Evolutionary conservation across 2,329 filamentous ascomycete species (phyloP).

Genomic region (Raffaelea albimanens): DNA sequence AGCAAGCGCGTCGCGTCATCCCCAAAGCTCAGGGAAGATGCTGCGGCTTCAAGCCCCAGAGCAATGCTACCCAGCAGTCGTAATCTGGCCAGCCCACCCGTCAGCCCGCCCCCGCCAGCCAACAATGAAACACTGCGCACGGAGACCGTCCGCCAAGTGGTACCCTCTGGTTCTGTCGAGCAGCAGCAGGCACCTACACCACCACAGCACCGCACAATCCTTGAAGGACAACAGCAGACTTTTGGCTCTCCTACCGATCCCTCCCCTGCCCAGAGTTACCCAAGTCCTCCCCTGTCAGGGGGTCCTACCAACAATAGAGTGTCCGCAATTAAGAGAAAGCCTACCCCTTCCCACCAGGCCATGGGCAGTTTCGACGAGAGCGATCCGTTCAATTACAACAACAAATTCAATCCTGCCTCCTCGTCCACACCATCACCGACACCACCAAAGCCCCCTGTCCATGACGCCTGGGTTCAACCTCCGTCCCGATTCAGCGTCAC

Average conservation of each 20-base stretch:
- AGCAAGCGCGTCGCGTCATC: conserved; percentile 27
- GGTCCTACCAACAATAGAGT: conserved; percentile 11
- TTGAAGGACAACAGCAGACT: not conserved
- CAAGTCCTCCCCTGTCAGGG: conserved; percentile 28
- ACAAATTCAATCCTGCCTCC: not conserved
- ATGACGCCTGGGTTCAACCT: conserved; percentile 34
- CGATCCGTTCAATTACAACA: conserved; percentile 16
- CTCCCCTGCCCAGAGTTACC: conserved; percentile 19
- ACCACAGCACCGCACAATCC: conserved; percentile 13
- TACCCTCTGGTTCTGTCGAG: conserved; percentile 24
- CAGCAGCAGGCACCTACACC: conserved; percentile 11
- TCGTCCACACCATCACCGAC: not conserved
- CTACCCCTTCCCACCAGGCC: conserved; percentile 5
- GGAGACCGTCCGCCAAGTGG: conserved; percentile 24
- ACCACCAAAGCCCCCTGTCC: conserved; percentile 12
- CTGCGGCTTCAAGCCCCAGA: not conserved
- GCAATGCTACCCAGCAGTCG: no score
- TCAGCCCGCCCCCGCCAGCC: conserved; percentile 17
- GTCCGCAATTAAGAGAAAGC: conserved; percentile 8
- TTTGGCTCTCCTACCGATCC: conserved; percentile 2
- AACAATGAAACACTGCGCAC: conserved; percentile 18
- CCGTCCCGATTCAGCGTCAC: conserved; percentile 55
- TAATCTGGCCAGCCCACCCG: conserved; percentile 18
- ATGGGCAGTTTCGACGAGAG: conserved; percentile 12
- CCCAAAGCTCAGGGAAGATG: conserved; percentile 11